Evolutionary conservation across 176 grass and related monocot genomes (phyloP), one percentile per base, ranked within the genome.

Genomic region (Aechmea fasciata): DNA sequence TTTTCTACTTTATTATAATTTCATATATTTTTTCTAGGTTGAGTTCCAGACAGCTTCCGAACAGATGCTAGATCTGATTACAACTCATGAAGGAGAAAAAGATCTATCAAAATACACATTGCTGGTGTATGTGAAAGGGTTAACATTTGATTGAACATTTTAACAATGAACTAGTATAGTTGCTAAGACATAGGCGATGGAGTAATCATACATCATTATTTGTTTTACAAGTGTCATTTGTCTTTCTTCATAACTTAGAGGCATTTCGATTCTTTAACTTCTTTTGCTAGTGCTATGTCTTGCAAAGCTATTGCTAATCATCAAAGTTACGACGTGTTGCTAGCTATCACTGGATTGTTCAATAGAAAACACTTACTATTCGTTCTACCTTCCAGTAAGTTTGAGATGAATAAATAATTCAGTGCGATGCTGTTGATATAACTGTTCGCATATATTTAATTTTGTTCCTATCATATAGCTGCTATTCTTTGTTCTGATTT

Each of bases 321-420:
- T 49, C 75, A 79, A 48, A 55, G 61, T 81, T 49, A 14, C 63
- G 67, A 68, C 18, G 66, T 63, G 57, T 76, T 79, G 49, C 85
- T 78, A 99, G 94, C 66, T 88, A 99, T 68, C 79, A 80, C 11
- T 87, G 89, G 63, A 99, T 99, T 17, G 94, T 93, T 71, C 87
- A 99, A 48, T 93, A 99, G 77, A 99, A 99, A 84, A 99, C 94
- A 57, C 94, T 10, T 99, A 93, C 70, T 99, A 99, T 77, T 99
- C 94, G 72, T 99, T 99, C 69, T 99, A 99, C 64, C 89, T 99
- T 75, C 89, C 94, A 6, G 94, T 93, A 90, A 88, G 80, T 72
- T 1, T 25, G 11, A 53, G 48, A 49, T 17, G 48, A 73, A 13
- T 71, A 49, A 64, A 14, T 68, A 62, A 11, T 11, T 41, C 11